A percentile compares a stretch with the other conserved stretches of the same genome.
Evolutionary conservation across 306 rosid species (phyloP).

Genomic region (Citrullus amarus): DNA sequence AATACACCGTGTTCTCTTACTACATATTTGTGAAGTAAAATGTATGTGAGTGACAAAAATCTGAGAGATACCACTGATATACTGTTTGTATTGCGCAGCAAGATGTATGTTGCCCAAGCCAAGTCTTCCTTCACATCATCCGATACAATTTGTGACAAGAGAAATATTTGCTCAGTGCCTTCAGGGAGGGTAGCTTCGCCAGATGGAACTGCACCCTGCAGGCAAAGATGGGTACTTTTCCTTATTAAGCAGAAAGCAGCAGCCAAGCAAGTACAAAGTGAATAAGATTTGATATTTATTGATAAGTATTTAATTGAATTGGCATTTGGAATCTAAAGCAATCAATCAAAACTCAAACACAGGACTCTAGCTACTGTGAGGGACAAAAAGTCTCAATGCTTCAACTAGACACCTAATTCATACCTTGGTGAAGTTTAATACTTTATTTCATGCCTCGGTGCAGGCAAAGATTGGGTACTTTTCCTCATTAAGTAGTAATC

Average conservation of each 20-base stretch:
- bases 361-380: too few species aligned
- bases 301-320: background rate
- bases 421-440: too few species aligned
- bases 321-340: background rate
- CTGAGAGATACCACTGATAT: slow-evolving; percentile 39
- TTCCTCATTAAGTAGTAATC: background rate
- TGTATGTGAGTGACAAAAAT: background rate
- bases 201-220: slow-evolving; percentile 61
- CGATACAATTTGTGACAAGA: slow-evolving; percentile 41
- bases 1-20: background rate
- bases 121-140: slow-evolving; percentile 57
- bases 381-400: too few species aligned
- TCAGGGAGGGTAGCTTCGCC: slow-evolving; percentile 57
- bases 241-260: background rate
- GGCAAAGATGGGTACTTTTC: slow-evolving; percentile 1
- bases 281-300: background rate
- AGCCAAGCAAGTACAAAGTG: background rate
- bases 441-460: background rate
- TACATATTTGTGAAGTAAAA: background rate
- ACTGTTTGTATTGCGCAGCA: slow-evolving; percentile 69
- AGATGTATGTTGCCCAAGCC: slow-evolving; percentile 82
- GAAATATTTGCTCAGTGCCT: slow-evolving; percentile 60
- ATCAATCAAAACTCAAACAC: background rate
- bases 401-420: too few species aligned
- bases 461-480: slow-evolving; percentile 5